phyloP scores from a whole-genome alignment of 768 basidiomycete genomes.

The Tricholoma saponaceum region DNA sequence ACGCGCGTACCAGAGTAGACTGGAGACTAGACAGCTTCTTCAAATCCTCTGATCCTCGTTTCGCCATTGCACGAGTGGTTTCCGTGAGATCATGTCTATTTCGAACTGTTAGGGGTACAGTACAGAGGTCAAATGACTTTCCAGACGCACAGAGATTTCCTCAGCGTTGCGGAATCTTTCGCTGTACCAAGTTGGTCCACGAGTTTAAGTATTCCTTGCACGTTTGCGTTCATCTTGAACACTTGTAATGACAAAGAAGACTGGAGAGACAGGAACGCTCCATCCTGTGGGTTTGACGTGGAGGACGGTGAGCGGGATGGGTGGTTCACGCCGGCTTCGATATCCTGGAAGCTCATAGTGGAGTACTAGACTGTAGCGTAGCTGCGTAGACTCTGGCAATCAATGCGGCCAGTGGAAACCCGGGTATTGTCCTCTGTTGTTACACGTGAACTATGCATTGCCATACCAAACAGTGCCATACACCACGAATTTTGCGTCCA shows the following conservation, averaged over 20 bases:
- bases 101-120: background rate
- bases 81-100: slow-evolving; percentile 90
- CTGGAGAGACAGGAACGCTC: slow-evolving; percentile 71
- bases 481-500: background rate
- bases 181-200: slow-evolving; percentile 92
- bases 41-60: slow-evolving; percentile 88
- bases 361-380: no score
- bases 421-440: background rate
- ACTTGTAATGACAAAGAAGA: slow-evolving; percentile 86
- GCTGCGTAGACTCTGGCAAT: no score
- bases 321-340: slow-evolving; percentile 43
- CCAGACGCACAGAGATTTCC: slow-evolving; percentile 76
- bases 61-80: slow-evolving; percentile 91
- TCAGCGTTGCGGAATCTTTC: slow-evolving; percentile 72
- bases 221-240: slow-evolving; percentile 98
- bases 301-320: slow-evolving; percentile 29
- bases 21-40: slow-evolving; percentile 82
- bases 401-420: no score
- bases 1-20: slow-evolving; percentile 45
- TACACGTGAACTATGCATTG: background rate
- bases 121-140: background rate
- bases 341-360: slow-evolving; percentile 54
- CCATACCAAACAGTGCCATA: background rate
- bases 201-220: slow-evolving; percentile 91
- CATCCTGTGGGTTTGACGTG: slow-evolving; percentile 55